Percentiles rank a stretch among this genome's conserved stretches.
phyloP scores from a whole-genome alignment of 352 stramenopile genomes.

The Aphanomyces euteiches region DNA sequence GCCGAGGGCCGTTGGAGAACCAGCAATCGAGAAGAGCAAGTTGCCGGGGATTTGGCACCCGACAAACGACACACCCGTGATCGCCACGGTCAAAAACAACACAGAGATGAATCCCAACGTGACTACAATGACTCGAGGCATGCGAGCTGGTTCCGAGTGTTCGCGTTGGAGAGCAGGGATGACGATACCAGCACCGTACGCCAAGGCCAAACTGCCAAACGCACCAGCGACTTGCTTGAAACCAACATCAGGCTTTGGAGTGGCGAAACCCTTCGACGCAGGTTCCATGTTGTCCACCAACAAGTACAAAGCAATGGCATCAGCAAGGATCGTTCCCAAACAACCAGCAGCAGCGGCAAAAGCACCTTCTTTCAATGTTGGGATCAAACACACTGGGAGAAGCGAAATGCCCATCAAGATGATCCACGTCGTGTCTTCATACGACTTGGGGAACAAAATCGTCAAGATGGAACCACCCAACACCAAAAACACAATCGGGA shows the following conservation, averaged over 20 bases:
- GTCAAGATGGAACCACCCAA: conserved; percentile 26
- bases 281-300: conserved; percentile 29
- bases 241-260: conserved; percentile 21
- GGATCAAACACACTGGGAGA: conserved; percentile 32
- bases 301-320: conserved; percentile 28
- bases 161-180: conserved; percentile 63
- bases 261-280: conserved; percentile 1
- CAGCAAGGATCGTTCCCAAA: conserved; percentile 36
- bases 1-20: conserved; percentile 21
- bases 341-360: conserved; percentile 26
- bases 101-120: conserved; percentile 60
- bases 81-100: conserved; percentile 30
- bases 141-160: conserved; percentile 53
- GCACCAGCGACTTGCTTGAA: conserved; percentile 24
- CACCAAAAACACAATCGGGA: conserved; percentile 32
- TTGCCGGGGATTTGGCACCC: conserved; percentile 34
- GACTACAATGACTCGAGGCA: conserved; percentile 57
- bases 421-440: conserved; percentile 31
- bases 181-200: conserved; percentile 59
- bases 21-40: conserved; percentile 32
- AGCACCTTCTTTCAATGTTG: conserved; percentile 31
- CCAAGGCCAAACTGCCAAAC: conserved; percentile 56
- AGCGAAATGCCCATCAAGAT: conserved; percentile 32
- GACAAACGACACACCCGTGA: conserved; percentile 22
- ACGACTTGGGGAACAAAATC: conserved; percentile 30